Conservation (phyloP, 495 filamentous ascomycete genomes). For the Xylaria venustula region DNA sequence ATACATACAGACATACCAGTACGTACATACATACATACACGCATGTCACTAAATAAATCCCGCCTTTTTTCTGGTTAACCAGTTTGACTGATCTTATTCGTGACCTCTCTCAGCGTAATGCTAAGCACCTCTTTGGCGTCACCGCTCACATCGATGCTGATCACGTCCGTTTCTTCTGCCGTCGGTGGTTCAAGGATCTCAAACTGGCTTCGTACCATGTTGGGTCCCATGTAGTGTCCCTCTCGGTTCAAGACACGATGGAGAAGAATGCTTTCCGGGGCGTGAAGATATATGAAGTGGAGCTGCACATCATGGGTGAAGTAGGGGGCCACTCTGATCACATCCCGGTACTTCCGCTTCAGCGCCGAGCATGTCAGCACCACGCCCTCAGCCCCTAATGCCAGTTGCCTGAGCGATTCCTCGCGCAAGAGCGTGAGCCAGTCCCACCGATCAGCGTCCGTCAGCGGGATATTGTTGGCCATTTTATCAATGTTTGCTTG, state of each 20-base stretch:
- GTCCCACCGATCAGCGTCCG: conserved; percentile 96
- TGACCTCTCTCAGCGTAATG: conserved; percentile 56
- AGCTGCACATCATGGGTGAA: conserved; percentile 71
- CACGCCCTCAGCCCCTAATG: conserved; percentile 65
- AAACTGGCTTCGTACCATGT: conserved; percentile 96
- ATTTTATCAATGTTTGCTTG: conserved; percentile 90
- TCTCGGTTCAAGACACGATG: conserved; percentile 69
- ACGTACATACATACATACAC: conserved; percentile 2
- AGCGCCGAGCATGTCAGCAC: conserved; percentile 95
- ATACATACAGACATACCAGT: too few relatives aligned
- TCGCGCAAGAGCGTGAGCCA: conserved; percentile 91
- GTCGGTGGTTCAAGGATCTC: conserved; percentile 78
- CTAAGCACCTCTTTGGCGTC: conserved; percentile 64
- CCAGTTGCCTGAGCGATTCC: conserved; percentile 65
- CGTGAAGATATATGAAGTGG: conserved; percentile 90
- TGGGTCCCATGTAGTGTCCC: conserved; percentile 94
- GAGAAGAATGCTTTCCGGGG: conserved; percentile 69
- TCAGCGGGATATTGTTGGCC: conserved; percentile 80
- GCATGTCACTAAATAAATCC: not conserved
- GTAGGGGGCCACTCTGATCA: conserved; percentile 87
- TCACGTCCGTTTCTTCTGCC: conserved; percentile 76
- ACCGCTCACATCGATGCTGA: conserved; percentile 75
- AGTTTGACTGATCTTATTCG: conserved; percentile 36
- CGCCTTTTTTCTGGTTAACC: conserved; percentile 4
- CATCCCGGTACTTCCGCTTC: conserved; percentile 96